Evolutionary conservation across 2,329 filamentous ascomycete genomes (phyloP).

Genomic region (Penicillium janthinellum): DNA sequence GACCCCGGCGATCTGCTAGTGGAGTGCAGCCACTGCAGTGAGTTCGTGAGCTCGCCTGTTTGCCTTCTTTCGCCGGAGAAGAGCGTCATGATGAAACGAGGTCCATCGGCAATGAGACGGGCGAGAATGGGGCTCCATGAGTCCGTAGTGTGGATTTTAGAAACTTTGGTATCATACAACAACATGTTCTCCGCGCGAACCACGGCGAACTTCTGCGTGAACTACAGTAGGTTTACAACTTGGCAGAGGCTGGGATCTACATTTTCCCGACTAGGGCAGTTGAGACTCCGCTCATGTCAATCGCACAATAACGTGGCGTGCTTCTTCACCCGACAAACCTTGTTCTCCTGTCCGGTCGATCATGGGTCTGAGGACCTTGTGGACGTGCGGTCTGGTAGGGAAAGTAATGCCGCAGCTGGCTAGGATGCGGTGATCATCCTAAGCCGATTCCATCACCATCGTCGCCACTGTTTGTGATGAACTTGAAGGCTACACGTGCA

Average conservation of each 20-base stretch:
- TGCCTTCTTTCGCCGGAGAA: background rate
- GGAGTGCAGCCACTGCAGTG: background rate
- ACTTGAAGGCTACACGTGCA: slow-evolving; percentile 22
- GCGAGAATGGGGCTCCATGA: background rate
- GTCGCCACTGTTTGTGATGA: background rate
- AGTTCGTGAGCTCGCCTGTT: background rate
- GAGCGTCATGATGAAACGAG: background rate
- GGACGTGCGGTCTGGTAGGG: background rate
- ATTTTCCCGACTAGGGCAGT: background rate
- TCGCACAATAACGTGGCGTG: slow-evolving; percentile 3
- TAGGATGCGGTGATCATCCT: background rate
- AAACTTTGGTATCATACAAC: background rate
- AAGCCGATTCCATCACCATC: background rate
- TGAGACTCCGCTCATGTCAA: background rate
- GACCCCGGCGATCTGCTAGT: background rate
- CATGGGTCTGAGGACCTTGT: background rate
- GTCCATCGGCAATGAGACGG: background rate
- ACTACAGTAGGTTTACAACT: background rate
- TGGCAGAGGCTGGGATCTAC: background rate
- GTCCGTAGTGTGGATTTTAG: background rate
- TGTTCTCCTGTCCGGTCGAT: background rate
- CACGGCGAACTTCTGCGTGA: background rate
- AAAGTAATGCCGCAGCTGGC: background rate
- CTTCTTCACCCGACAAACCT: slow-evolving; percentile 1
- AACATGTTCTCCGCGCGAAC: background rate